Evolutionary conservation across 345 rosid genomes (phyloP).

Genomic region (Brassica incana): DNA sequence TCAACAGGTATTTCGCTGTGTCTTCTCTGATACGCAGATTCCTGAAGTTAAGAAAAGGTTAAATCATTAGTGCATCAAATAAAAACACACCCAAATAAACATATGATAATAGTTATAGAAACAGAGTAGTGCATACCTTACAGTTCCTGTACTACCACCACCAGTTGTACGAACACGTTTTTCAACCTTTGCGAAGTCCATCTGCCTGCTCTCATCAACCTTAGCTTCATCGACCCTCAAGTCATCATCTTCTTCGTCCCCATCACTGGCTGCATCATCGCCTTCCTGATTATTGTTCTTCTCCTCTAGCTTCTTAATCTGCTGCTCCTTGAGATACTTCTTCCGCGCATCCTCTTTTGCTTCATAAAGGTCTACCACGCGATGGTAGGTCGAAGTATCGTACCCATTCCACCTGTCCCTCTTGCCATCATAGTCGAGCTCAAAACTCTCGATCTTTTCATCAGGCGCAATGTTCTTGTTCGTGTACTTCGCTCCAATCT

Average conservation of each 20-base stretch:
- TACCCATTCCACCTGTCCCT: slow-evolving; percentile 91
- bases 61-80: slow-evolving; percentile 7
- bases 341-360: slow-evolving; percentile 82
- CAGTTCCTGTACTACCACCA: background rate
- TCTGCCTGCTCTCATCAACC: slow-evolving; percentile 1
- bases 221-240: slow-evolving; percentile 50
- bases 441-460: slow-evolving; percentile 79
- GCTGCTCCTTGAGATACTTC: slow-evolving; percentile 72
- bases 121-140: background rate
- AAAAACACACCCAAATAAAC: background rate
- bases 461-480: slow-evolving; percentile 79
- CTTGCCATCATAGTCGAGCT: slow-evolving; percentile 87
- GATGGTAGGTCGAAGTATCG: slow-evolving; percentile 67
- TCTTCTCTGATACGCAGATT: slow-evolving; percentile 82
- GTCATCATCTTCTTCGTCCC: slow-evolving; percentile 22
- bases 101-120: background rate
- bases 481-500: slow-evolving; percentile 76
- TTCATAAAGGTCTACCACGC: slow-evolving; percentile 75
- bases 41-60: slow-evolving; percentile 33
- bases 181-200: background rate
- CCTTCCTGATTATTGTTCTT: slow-evolving; percentile 56
- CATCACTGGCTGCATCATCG: slow-evolving; percentile 37
- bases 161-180: background rate
- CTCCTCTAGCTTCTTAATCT: slow-evolving; percentile 79
- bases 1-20: slow-evolving; percentile 69